Conservation (phyloP, 176 grass and related monocot species). For the Ampelocalamus luodianensis region DNA sequence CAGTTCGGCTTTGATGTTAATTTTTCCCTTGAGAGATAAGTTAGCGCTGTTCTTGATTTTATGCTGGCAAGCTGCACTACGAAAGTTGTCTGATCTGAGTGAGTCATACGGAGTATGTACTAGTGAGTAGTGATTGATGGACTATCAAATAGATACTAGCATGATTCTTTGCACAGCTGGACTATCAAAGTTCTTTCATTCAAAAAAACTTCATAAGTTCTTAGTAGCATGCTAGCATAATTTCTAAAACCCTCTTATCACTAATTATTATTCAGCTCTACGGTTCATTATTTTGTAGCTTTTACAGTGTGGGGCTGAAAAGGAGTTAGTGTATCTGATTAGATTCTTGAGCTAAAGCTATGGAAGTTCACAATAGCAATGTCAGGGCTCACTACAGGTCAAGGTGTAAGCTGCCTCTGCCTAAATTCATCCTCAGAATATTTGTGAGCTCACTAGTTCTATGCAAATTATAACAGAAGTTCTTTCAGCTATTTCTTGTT, state of each 20-base stretch:
- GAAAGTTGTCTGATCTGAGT: neutral
- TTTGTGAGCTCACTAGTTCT: neutral
- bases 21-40: neutral
- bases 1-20: neutral
- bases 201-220: neutral
- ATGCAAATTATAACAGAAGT: neutral
- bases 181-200: too few species aligned
- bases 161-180: neutral
- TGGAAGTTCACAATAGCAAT: neutral
- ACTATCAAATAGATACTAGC: neutral
- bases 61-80: neutral
- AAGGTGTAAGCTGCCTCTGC: neutral
- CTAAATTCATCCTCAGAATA: neutral
- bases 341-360: slow-evolving; percentile 14
- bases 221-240: neutral
- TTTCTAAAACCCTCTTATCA: neutral
- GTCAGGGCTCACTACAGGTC: neutral
- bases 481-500: neutral
- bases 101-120: neutral
- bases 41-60: slow-evolving; percentile 23
- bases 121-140: neutral
- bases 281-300: neutral
- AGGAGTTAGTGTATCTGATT: neutral
- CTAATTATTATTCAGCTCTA: slow-evolving; percentile 16
- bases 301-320: neutral